Evolutionary conservation across 306 rosid species (phyloP).

Genomic region (Ziziphus jujuba): DNA sequence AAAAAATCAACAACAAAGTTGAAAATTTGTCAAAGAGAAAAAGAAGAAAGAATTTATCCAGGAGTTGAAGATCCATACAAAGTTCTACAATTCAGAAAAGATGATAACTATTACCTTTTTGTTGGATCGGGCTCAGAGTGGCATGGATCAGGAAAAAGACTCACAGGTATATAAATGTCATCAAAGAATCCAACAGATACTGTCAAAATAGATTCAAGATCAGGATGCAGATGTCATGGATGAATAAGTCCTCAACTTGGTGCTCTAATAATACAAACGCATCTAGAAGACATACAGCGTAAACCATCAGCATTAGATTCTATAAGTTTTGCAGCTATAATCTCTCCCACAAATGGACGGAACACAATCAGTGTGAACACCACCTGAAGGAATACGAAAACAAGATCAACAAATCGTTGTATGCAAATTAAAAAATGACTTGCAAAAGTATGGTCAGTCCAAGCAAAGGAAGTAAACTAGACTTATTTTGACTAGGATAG

Average conservation of each 20-base stretch:
- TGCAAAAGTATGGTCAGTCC: not conserved
- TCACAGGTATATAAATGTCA: conserved; percentile 62
- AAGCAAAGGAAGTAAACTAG: not conserved
- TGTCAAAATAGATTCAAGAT: conserved; percentile 42
- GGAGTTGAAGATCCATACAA: conserved; percentile 6
- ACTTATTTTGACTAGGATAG: too few species aligned
- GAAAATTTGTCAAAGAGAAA: not conserved
- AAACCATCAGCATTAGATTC: conserved; percentile 57
- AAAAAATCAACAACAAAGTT: conserved; percentile 15
- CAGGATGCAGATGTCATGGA: conserved; percentile 8
- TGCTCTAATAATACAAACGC: conserved; percentile 1
- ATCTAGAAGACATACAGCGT: conserved; percentile 41
- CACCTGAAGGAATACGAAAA: conserved; percentile 48
- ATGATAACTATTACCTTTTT: conserved; percentile 42
- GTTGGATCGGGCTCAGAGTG: conserved; percentile 38
- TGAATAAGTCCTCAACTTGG: not conserved
- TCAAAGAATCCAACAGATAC: conserved; percentile 86
- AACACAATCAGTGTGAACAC: conserved; percentile 65
- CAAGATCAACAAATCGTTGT: conserved; percentile 9
- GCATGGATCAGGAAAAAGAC: conserved; percentile 57
- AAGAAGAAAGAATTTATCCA: conserved; percentile 4
- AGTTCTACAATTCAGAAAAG: conserved; percentile 9
- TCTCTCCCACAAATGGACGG: conserved; percentile 76
- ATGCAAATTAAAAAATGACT: not conserved
- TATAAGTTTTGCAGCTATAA: conserved; percentile 58